phyloP scores from a whole-genome alignment of 768 basidiomycete species.

The Cystofilobasidium capitatum region DNA sequence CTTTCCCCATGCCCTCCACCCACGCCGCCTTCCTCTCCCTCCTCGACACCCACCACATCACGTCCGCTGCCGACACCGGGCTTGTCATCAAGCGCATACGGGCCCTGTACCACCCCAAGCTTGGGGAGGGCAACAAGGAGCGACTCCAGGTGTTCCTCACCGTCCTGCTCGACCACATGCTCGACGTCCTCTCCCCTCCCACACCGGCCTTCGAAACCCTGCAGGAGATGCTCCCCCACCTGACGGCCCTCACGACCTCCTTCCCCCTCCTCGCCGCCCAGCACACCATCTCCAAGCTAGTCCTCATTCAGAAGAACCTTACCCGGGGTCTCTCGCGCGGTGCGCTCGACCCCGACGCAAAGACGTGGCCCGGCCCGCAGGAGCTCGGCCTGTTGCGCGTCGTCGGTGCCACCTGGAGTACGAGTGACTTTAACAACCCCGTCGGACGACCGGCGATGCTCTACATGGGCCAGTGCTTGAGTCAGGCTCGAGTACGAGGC shows the following conservation, averaged over 20 bases:
- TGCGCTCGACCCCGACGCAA: slow-evolving; percentile 51
- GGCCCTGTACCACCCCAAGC: slow-evolving; percentile 78
- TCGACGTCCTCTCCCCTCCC: slow-evolving; percentile 61
- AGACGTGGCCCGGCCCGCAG: slow-evolving; percentile 77
- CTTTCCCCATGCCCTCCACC: slow-evolving; percentile 73
- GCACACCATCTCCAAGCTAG: slow-evolving; percentile 69
- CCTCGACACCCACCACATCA: slow-evolving; percentile 51
- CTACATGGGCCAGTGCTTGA: slow-evolving; percentile 84
- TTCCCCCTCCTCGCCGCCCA: slow-evolving; percentile 74
- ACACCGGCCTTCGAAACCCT: slow-evolving; percentile 54
- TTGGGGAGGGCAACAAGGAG: slow-evolving; percentile 81
- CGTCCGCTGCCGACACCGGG: slow-evolving; percentile 55
- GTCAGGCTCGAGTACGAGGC: slow-evolving; percentile 66
- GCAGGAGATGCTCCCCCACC: slow-evolving; percentile 61
- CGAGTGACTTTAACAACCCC: slow-evolving; percentile 84
- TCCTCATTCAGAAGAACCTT: slow-evolving; percentile 89
- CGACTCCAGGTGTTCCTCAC: slow-evolving; percentile 78
- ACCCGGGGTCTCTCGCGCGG: slow-evolving; percentile 68
- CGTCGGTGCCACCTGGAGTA: slow-evolving; percentile 77
- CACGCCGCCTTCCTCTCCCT: slow-evolving; percentile 88
- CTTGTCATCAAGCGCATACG: slow-evolving; percentile 83
- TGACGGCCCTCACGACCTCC: slow-evolving; percentile 63
- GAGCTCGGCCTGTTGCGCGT: slow-evolving; percentile 74
- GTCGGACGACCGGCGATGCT: slow-evolving; percentile 78
- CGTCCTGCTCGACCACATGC: slow-evolving; percentile 78